phyloP scores from a whole-genome alignment of 805 yeast species.

The Kazachstania taianensis region DNA sequence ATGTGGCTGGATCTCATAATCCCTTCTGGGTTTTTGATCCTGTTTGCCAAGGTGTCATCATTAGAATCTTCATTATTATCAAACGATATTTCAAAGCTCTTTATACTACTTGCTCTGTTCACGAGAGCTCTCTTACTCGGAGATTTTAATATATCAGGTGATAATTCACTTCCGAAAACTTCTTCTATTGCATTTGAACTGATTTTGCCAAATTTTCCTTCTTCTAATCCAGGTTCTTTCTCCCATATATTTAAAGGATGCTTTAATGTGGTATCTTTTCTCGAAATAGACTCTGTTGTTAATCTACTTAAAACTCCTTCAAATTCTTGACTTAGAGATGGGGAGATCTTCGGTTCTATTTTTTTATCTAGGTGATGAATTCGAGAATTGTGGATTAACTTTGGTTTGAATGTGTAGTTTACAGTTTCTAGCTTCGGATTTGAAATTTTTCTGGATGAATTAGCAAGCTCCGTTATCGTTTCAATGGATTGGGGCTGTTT shows the following conservation, averaged over 20 bases:
- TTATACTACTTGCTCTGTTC: constrained; percentile 15
- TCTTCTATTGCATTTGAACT: too few relatives aligned
- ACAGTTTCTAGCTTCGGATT: neutral
- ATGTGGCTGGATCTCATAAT: constrained; percentile 9
- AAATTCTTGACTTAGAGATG: constrained; percentile 8
- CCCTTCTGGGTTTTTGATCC: neutral
- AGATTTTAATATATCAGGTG: constrained; percentile 10
- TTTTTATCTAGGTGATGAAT: constrained; percentile 3
- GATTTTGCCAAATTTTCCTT: neutral
- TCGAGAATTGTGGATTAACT: constrained; percentile 6
- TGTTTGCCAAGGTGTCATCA: constrained; percentile 4
- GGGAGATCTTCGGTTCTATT: neutral
- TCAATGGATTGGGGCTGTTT: neutral
- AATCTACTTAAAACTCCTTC: constrained; percentile 4
- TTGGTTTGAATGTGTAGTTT: constrained; percentile 8
- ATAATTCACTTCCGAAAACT: constrained; percentile 11
- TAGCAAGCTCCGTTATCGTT: neutral
- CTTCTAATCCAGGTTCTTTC: neutral
- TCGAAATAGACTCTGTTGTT: constrained; percentile 1
- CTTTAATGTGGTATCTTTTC: neutral
- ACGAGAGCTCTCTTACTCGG: constrained; percentile 16
- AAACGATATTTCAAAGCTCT: constrained; percentile 14
- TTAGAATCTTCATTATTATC: constrained; percentile 1
- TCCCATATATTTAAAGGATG: constrained; percentile 7
- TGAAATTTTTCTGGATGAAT: neutral